Evolutionary conservation across 768 basidiomycete genomes (phyloP).

Genomic region (Kwoniella sp.): DNA sequence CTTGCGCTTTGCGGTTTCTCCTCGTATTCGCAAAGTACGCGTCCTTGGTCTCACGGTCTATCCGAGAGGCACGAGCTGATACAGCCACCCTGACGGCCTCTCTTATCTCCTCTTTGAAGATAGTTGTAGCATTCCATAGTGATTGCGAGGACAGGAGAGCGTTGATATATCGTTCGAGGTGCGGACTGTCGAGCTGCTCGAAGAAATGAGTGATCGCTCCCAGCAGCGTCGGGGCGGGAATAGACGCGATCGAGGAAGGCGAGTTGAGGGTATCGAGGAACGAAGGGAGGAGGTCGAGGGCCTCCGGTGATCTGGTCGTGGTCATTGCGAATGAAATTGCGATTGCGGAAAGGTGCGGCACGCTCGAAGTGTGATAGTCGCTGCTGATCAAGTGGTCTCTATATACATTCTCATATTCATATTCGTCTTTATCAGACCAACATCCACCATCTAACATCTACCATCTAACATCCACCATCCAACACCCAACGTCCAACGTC

Average conservation of each 20-base stretch:
- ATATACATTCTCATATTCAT: no score
- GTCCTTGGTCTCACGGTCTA: conserved; percentile 4
- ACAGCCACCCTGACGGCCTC: conserved; percentile 26
- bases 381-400: no score
- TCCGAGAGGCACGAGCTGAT: conserved; percentile 6
- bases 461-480: no score
- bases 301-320: background rate
- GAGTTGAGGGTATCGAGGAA: conserved; percentile 25
- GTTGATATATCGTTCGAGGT: conserved; percentile 15
- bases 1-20: background rate
- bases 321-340: no score
- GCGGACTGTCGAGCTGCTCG: conserved; percentile 10
- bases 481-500: no score
- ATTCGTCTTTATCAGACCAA: no score
- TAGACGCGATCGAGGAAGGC: conserved; percentile 4
- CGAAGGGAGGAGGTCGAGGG: conserved; percentile 11
- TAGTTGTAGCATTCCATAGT: background rate
- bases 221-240: conserved; percentile 30
- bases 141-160: conserved; percentile 21
- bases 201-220: conserved; percentile 48
- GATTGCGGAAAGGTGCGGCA: no score
- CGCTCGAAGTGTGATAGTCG: no score
- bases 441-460: no score
- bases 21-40: conserved; percentile 19
- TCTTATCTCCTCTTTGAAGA: background rate